Evolutionary conservation across 345 rosid genomes (phyloP).

Genomic region (Microthlaspi erraticum): DNA sequence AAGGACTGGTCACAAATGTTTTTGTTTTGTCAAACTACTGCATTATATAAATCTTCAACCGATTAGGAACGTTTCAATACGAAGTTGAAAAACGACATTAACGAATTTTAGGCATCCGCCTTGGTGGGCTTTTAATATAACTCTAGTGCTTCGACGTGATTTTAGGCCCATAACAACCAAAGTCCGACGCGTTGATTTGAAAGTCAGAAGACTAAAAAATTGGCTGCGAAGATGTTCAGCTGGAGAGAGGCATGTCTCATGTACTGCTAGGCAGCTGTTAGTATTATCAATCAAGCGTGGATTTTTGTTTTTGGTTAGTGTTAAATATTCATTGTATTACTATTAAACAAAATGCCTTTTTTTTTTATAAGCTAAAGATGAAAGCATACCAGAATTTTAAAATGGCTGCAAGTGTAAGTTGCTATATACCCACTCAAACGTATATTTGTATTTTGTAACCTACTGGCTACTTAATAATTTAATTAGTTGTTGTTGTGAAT

Average conservation of each 20-base stretch:
- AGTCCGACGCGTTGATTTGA: slow-evolving; percentile 3
- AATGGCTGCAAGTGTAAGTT: neutral
- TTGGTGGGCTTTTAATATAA: neutral
- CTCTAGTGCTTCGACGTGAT: neutral
- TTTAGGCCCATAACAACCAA: slow-evolving; percentile 6
- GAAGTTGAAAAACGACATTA: no score
- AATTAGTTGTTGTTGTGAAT: slow-evolving; percentile 1
- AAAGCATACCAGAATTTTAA: neutral
- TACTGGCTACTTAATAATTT: neutral
- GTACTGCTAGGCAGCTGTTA: neutral
- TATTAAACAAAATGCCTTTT: slow-evolving; percentile 7
- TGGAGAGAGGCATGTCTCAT: slow-evolving; percentile 31
- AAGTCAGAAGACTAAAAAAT: neutral
- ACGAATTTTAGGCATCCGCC: slow-evolving; percentile 4
- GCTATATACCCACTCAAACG: neutral
- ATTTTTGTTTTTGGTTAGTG: no score
- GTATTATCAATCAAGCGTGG: slow-evolving; percentile 23
- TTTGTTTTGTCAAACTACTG: no score
- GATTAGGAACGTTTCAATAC: no score
- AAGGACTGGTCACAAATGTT: no score
- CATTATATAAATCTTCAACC: no score
- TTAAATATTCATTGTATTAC: neutral
- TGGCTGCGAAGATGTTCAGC: slow-evolving; percentile 1
- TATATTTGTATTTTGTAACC: slow-evolving; percentile 11
- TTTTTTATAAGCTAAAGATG: slow-evolving; percentile 1